Base-by-base conservation (phyloP, 208 protist species). In the Hexamita inflata region DNA sequence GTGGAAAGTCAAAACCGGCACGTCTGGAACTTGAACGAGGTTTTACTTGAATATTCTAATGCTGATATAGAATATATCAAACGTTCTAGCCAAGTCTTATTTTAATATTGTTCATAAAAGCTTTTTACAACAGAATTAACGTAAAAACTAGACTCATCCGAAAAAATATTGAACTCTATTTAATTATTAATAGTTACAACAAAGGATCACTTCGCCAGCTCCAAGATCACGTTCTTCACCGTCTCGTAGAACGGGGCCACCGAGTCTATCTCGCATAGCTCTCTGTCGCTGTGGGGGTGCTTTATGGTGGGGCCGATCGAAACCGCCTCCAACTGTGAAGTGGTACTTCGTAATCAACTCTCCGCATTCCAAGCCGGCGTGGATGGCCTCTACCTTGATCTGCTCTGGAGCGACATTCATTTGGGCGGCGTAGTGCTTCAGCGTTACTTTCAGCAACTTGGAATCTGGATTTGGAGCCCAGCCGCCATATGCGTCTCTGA, bases 361-460 rank as follows among this genome's bases (percentile, higher is more conserved):
- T 32, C 75, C 75, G 35, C 75, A 80, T 65, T 80, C 77, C 7
- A 80, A 40, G 35, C 77, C 77, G 28, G 77, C 77, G 62, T 80
- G 77, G 49, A 80, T 80, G 35, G 77, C 77, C n/a, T 76, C 35
- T 42, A 79, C 59, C 7, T 58, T 58, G 0, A 34, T 4, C 39
- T 70, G n/a, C 13, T 40, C 76, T 28, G n/a, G 30, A 11, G 4
- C 24, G 9, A 53, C 15, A n/a, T n/a, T n/a, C n/a, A n/a, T n/a
- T 9, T 30, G 13, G 4, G 11, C 30, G 19, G 45, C 59, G 24
- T 75, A 32, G 9, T 53, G 34, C 7, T 7, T 32, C 59, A 40
- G 66, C 19, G 30, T 15, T 11, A 75, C 29, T 9, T 75, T 26
- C 2, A 78, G 75, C 7, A 78, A 35, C 1, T 45, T 7, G 34